These are phyloP conservation scores for Amanita rubescens DNA, from an alignment of 768 basidiomycete genomes.

Conservation along the genomic window DNA sequence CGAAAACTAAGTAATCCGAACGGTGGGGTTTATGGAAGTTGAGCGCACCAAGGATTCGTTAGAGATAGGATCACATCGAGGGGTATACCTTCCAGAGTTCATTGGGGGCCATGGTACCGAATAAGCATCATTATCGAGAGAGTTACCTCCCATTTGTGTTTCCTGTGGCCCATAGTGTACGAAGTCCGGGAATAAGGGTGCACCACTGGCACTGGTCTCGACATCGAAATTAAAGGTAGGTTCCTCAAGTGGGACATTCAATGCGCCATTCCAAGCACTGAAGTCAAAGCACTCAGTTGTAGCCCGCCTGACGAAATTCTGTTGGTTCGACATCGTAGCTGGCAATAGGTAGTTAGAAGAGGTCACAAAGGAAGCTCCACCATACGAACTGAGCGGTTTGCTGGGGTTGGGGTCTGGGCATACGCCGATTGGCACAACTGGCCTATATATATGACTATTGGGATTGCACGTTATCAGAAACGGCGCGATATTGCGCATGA, in stretches of 20 bases:
- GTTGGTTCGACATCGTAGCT: neutral
- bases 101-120: too few relatives aligned
- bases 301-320: neutral
- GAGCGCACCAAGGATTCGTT: neutral
- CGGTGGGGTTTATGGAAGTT: neutral
- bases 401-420: neutral
- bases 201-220: too few relatives aligned
- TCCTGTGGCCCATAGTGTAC: neutral
- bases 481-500: neutral
- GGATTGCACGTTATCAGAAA: too few relatives aligned
- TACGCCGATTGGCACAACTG: neutral
- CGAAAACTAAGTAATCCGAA: neutral
- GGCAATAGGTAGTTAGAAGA: neutral
- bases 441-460: neutral
- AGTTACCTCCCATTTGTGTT: too few relatives aligned
- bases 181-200: too few relatives aligned
- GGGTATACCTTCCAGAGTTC: too few relatives aligned
- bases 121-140: too few relatives aligned
- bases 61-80: too few relatives aligned
- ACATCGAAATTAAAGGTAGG: neutral
- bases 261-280: neutral
- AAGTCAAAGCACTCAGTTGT: neutral
- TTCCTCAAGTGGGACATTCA: neutral
- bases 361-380: neutral
- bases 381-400: neutral